Evolutionary conservation across 2,329 filamentous ascomycete genomes (phyloP).

Genomic region (Fusarium domesticum): DNA sequence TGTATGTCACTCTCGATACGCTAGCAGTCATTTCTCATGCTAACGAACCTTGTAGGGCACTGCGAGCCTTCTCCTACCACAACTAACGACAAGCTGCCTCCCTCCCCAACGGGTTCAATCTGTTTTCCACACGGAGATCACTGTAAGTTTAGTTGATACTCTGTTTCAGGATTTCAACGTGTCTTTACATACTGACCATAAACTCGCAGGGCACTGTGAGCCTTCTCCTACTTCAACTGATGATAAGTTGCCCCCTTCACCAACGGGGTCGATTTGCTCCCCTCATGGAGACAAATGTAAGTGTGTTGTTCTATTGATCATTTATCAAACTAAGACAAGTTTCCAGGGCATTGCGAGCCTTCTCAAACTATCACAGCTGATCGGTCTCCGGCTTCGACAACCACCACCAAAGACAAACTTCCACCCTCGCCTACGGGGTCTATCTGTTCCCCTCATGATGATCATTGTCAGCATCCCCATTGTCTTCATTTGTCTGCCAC

Average conservation of each 20-base stretch:
- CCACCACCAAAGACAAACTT: no score
- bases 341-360: conserved; percentile 17
- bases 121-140: conserved; percentile 3
- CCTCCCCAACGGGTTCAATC: neutral
- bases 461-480: conserved; percentile 1
- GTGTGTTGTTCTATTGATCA: no score
- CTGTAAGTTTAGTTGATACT: conserved; percentile 2
- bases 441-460: neutral
- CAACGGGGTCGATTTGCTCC: neutral
- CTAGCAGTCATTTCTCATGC: no score
- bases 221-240: neutral
- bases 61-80: neutral
- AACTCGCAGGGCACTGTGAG: conserved; percentile 20
- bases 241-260: neutral
- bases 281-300: no score
- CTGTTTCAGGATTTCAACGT: no score
- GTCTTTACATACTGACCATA: no score
- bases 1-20: no score
- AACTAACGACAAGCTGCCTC: neutral
- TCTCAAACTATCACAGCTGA: neutral
- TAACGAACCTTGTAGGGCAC: neutral
- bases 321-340: no score
- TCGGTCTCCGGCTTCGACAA: no score
- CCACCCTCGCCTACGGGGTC: neutral
- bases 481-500: no score